Percentiles rank a stretch among this genome's conserved stretches.
Evolutionary conservation across 164 flowering plant genomes (phyloP).

Genomic region (Santalum album): DNA sequence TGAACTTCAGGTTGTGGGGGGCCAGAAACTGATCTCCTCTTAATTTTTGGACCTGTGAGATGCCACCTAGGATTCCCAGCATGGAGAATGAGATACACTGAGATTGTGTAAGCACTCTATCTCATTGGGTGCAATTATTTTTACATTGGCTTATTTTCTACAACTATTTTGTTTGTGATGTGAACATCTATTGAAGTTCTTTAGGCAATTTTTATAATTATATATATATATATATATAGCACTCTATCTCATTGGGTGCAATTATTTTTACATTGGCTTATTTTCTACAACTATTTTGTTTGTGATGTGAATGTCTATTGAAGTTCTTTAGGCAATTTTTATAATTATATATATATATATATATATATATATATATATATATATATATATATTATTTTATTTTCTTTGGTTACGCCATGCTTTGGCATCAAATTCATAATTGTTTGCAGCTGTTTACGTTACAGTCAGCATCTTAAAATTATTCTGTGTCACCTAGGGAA

Average conservation of each 20-base stretch:
- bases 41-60: conserved; percentile 78
- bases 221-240: no score
- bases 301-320: background rate
- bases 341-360: no score
- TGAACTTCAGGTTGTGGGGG: conserved; percentile 48
- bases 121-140: background rate
- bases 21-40: conserved; percentile 70
- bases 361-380: no score
- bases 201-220: background rate
- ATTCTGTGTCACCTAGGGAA: no score
- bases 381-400: no score
- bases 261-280: background rate
- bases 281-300: background rate
- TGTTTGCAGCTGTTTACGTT: background rate
- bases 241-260: background rate
- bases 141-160: background rate
- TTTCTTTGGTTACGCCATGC: no score
- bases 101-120: conserved; percentile 63
- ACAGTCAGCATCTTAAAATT: no score
- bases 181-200: background rate
- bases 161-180: background rate
- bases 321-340: background rate
- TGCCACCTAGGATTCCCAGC: conserved; percentile 91
- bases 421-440: no score
- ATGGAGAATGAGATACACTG: conserved; percentile 86